Evolutionary conservation across 768 basidiomycete species (phyloP), one percentile per base, ranked within the genome.

Genomic region (Coprinellus aureogranulatus): DNA sequence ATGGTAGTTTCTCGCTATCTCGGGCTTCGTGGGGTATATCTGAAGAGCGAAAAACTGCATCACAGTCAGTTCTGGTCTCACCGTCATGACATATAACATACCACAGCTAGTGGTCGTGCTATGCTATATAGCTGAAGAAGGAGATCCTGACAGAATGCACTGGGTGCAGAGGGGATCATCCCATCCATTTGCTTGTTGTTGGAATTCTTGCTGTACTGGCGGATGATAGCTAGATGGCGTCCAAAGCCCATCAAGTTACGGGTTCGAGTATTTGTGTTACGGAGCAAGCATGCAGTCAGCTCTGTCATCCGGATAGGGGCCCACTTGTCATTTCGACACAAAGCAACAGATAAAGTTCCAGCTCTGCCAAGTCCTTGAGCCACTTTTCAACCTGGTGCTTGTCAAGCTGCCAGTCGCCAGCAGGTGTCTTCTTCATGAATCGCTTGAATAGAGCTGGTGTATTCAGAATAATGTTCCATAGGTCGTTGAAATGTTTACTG

Each of bases 181-280:
- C 34, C 5, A 22, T 56, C 55, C 8, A 14, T 18, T 31, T 56
- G 46, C 25, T 42, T 18, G 25, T 56, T 56, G 47, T 49, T 48
- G 6, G 46, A 34, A 9, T 30, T 56, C 25, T 56, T 56, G 46
- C 4, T 49, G 47, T 56, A 56, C 27, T 56, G 55, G 6, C 55
- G 30, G n/a, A 56, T 40, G 12, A 56, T 4, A 11, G 34, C 46
- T 6, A 49, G 10, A 14, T 39, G 3, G 4, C 25, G 22, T 1
- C 55, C 55, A 26, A 56, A 22, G 12, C n/a, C 55, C 20, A 49
- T 49, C 3, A 48, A 11, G 34, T 56, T 56, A 1, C 55, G 55
- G 14, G 18, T 26, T 5, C 55, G 46, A 11, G 46, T 49, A n/a
- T 22, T 9, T 3, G 8, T 20, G 34, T 56, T 56, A 2, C 25